These are phyloP conservation scores for Sclerotinia sclerotiorum DNA, from an alignment of 2,329 filamentous ascomycete genomes.

Conservation along the genomic window DNA sequence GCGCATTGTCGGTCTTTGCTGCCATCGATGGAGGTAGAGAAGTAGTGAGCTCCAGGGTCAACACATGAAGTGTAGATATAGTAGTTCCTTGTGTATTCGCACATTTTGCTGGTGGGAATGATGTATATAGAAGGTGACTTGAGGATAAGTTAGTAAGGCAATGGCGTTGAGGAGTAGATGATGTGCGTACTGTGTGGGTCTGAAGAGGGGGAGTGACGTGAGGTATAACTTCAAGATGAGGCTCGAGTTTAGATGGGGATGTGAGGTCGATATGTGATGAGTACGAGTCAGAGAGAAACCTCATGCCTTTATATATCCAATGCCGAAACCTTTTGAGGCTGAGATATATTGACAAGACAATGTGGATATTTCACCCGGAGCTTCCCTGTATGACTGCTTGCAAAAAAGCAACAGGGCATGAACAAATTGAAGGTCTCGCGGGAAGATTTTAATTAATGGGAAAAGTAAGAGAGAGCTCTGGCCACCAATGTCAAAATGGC, in stretches of 20 bases:
- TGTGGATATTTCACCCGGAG: conserved; percentile 11
- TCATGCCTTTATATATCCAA: conserved; percentile 23
- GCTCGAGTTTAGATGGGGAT: neutral
- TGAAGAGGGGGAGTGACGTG: neutral
- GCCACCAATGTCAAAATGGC: conserved; percentile 27
- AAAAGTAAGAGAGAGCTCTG: conserved; percentile 31
- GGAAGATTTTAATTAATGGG: conserved; percentile 32
- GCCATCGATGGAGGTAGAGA: conserved; percentile 67
- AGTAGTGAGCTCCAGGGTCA: conserved; percentile 70
- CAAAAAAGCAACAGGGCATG: conserved; percentile 28
- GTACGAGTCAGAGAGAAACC: neutral
- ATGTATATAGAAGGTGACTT: neutral
- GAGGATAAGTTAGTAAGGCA: neutral
- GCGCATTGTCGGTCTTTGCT: conserved; percentile 58
- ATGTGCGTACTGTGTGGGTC: neutral
- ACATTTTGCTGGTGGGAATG: conserved; percentile 44
- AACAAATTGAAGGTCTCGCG: neutral
- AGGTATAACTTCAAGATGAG: conserved; percentile 4
- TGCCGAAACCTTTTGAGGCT: conserved; percentile 11
- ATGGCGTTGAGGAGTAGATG: neutral
- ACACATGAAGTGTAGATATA: conserved; percentile 72
- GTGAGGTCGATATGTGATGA: conserved; percentile 5
- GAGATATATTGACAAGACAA: conserved; percentile 16
- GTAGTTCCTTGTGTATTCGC: conserved; percentile 70
- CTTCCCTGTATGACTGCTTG: conserved; percentile 21